Evolutionary conservation across 768 basidiomycete genomes (phyloP), one percentile per base, ranked within the genome.

Genomic region (Tephrocybe sp.): DNA sequence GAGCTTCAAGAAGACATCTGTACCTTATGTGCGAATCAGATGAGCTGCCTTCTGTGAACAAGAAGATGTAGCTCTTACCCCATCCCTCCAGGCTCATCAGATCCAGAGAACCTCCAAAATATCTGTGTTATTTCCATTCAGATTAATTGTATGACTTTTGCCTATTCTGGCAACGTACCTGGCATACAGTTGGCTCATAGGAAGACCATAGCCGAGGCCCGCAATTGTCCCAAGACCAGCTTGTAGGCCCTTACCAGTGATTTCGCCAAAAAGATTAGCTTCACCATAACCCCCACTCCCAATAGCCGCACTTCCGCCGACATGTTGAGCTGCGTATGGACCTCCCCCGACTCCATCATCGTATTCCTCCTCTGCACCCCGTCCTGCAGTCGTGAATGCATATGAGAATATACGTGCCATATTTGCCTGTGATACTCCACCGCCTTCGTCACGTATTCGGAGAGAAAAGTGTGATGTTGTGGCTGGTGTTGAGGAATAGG

Each of bases 221-320:
- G 92, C 92, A 49, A 95, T 88, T 3, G 90, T 91, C n/a, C 92
- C 92, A 60, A 93, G 71, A 12, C 89, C 89, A 8, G 82, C 83
- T 62, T 90, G 86, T 32, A 93, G 58, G 6, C 88, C 87, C 59
- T 86, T 85, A 0, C 81, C 79, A 2, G 88, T 83, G 19, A 93
- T 89, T 62, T 90, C 90, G 18, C 79, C 77, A 59, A 93, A 92
- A 28, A 93, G 62, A 57, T 79, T 78, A 2, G 69, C 74, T 39
- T 76, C 75, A 9, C 75, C 74, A 34, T 66, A 64, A 9, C 68
- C 69, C 5, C 62, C 73, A 2, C 62, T 69, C 11, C 70, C 79
- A 31, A 87, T 69, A 22, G 81, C 81, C 3, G 86, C 87, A 55
- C 76, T 75, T 1, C 89, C 86, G 16, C 88, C 84, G n/a, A 89